A percentile compares a stretch with the other conserved stretches of the same genome.
These are phyloP conservation scores for Claviceps sp. DNA, from an alignment of 2,329 filamentous ascomycete genomes.

Conservation along the genomic window DNA sequence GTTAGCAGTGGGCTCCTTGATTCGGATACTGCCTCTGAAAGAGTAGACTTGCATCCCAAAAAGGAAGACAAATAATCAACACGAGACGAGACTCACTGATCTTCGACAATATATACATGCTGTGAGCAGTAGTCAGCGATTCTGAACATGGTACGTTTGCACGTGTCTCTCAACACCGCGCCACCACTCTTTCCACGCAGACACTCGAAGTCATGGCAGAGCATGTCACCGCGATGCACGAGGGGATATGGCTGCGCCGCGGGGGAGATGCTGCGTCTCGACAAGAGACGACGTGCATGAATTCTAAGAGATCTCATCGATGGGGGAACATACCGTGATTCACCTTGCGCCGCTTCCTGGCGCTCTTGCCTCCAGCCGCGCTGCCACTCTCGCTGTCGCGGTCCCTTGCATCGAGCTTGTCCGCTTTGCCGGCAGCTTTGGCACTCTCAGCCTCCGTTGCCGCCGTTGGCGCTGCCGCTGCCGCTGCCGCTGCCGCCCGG, in stretches of 20 bases:
- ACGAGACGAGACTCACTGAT: conserved; percentile 55
- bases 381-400: not conserved
- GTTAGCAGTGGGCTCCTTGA: conserved; percentile 1
- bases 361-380: conserved; percentile 33
- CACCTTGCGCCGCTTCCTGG: conserved; percentile 78
- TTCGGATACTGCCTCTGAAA: not conserved
- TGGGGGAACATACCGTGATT: conserved; percentile 58
- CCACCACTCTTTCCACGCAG: not conserved
- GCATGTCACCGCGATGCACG: not conserved
- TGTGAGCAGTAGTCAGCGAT: conserved; percentile 18
- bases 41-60: not conserved
- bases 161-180: too few relatives aligned
- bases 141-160: not conserved
- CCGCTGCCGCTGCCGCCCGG: conserved; percentile 5
- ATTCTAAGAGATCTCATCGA: not conserved
- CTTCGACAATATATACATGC: conserved; percentile 81
- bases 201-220: not conserved
- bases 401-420: conserved; percentile 6
- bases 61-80: not conserved
- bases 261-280: not conserved
- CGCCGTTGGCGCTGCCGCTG: not conserved
- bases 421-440: conserved; percentile 13
- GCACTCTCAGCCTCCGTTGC: conserved; percentile 9
- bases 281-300: not conserved
- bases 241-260: not conserved